Evolutionary conservation across 345 rosid species (phyloP).

Genomic region (Isatis tinctoria): DNA sequence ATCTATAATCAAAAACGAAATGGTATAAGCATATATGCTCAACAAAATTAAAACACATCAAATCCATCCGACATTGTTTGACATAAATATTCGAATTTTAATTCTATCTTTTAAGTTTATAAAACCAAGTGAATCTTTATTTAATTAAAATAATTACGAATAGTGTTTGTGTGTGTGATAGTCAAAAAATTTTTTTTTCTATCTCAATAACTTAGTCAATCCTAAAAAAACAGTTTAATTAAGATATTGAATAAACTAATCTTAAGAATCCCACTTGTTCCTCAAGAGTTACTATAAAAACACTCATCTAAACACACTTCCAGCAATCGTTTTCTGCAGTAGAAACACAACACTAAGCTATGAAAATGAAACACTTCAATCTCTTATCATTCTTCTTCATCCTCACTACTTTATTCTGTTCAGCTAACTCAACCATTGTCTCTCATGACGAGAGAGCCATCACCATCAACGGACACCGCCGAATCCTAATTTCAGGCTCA

Average conservation of each 20-base stretch:
- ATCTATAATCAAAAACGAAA: not conserved
- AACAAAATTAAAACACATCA: not conserved
- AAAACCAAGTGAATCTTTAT: not conserved
- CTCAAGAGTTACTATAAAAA: constrained; percentile 11
- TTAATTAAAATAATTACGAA: not conserved
- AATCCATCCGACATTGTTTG: not conserved
- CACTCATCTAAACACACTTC: not conserved
- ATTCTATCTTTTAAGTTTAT: not conserved
- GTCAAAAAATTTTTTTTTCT: not conserved
- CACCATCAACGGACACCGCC: constrained; percentile 47
- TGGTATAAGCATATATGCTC: no score
- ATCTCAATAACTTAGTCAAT: constrained; percentile 1
- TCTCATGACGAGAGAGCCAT: constrained; percentile 47
- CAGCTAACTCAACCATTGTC: constrained; percentile 22
- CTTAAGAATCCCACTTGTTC: no score
- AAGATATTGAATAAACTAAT: not conserved
- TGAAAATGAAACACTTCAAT: constrained; percentile 17
- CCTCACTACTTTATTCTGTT: not conserved
- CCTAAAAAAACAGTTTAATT: not conserved
- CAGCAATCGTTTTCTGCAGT: not conserved
- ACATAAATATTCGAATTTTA: not conserved
- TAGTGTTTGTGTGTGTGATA: not conserved
- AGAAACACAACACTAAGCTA: not conserved
- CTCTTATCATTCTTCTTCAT: not conserved
- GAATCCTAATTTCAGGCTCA: constrained; percentile 58